phyloP scores from a whole-genome alignment of 306 rosid genomes.

The Acacia acuminata region DNA sequence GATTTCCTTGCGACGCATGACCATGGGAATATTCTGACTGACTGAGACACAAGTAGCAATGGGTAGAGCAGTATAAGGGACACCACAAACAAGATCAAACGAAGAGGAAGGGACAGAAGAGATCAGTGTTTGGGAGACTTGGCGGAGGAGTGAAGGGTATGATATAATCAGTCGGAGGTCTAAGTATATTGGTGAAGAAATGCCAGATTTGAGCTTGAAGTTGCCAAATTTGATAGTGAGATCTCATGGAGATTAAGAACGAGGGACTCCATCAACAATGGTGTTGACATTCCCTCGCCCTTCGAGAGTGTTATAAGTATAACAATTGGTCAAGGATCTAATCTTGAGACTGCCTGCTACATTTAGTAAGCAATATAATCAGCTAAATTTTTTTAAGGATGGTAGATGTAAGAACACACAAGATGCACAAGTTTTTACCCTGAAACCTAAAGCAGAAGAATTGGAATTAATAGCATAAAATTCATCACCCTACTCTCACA shows the following conservation, averaged over 20 bases:
- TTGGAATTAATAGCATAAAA: conserved; percentile 20
- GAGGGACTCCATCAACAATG: conserved; percentile 64
- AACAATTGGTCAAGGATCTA: conserved; percentile 9
- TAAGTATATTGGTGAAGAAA: conserved; percentile 83
- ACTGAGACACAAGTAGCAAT: conserved; percentile 81
- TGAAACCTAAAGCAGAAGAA: conserved; percentile 2
- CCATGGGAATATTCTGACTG: conserved; percentile 63
- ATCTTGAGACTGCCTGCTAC: conserved; percentile 10
- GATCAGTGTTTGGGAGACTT: conserved; percentile 75
- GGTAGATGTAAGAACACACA: background rate
- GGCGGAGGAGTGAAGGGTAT: conserved; percentile 69
- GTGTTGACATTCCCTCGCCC: conserved; percentile 36
- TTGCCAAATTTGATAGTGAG: conserved; percentile 85
- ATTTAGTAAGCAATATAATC: too few relatives aligned
- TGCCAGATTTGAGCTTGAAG: conserved; percentile 94
- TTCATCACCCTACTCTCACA: conserved; percentile 13
- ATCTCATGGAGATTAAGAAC: conserved; percentile 81
- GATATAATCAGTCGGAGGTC: conserved; percentile 92
- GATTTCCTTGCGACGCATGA: conserved; percentile 92
- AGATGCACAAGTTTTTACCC: background rate
- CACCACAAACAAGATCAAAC: conserved; percentile 81
- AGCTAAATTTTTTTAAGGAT: background rate
- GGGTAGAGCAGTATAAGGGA: conserved; percentile 90
- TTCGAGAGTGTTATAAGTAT: background rate
- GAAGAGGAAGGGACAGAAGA: conserved; percentile 61